Evolutionary conservation across 495 filamentous ascomycete genomes (phyloP).

Genomic region (Trichoderma virens): DNA sequence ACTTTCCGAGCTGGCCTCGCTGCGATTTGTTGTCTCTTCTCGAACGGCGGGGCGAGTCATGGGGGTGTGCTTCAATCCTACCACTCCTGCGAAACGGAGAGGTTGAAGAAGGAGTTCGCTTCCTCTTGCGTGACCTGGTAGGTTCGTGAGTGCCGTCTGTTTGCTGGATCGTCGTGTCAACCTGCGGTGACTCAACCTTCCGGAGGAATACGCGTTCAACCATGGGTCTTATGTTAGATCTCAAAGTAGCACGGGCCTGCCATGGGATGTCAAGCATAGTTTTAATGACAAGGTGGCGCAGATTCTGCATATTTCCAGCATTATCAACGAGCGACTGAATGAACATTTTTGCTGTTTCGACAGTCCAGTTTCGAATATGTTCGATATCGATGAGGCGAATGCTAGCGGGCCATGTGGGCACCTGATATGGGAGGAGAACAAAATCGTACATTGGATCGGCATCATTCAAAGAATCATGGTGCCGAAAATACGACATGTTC

Average conservation of each 20-base stretch:
- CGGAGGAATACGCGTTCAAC: constrained; percentile 60
- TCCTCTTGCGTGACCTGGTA: background rate
- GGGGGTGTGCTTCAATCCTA: constrained; percentile 16
- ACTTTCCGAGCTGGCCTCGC: constrained; percentile 3
- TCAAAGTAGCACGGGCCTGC: constrained; percentile 67
- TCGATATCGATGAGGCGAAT: constrained; percentile 63
- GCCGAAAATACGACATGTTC: constrained; percentile 63
- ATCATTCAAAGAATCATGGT: constrained; percentile 44
- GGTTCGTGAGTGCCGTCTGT: constrained; percentile 7
- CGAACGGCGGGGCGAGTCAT: constrained; percentile 19
- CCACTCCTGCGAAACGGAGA: constrained; percentile 19
- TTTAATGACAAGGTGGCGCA: constrained; percentile 61
- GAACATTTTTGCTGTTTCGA: constrained; percentile 57
- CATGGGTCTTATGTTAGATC: constrained; percentile 61
- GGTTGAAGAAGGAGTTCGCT: background rate
- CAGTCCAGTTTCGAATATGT: constrained; percentile 63
- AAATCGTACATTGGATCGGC: constrained; percentile 61
- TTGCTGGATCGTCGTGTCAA: constrained; percentile 22
- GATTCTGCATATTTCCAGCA: constrained; percentile 50
- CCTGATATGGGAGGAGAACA: constrained; percentile 49
- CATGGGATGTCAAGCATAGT: constrained; percentile 67
- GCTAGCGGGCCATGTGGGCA: constrained; percentile 66
- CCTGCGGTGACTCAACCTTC: constrained; percentile 41
- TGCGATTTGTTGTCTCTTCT: constrained; percentile 18
- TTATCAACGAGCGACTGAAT: constrained; percentile 67